Evolutionary conservation across 495 filamentous ascomycete genomes (phyloP).

Genomic region (Aspergillus asperescens): DNA sequence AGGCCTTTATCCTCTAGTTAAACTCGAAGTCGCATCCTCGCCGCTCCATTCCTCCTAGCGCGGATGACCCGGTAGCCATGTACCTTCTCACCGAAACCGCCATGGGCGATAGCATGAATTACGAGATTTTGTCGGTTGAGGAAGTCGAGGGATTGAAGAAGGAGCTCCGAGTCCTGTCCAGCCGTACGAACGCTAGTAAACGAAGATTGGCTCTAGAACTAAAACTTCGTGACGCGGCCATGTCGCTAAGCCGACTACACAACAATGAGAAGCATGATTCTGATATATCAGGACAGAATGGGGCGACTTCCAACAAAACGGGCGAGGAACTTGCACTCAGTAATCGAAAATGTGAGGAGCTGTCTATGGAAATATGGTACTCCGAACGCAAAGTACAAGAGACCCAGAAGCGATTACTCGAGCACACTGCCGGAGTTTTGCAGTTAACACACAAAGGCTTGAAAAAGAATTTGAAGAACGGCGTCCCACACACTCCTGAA

Average conservation of each 20-base stretch:
- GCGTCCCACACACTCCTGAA: conserved; percentile 61
- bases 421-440: conserved; percentile 87
- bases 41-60: conserved; percentile 41
- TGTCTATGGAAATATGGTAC: conserved; percentile 71
- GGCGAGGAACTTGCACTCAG: conserved; percentile 71
- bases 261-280: conserved; percentile 39
- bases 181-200: conserved; percentile 71
- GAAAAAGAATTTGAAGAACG: conserved; percentile 42
- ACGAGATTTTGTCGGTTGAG: conserved; percentile 79
- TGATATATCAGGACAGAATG: conserved; percentile 43
- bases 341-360: conserved; percentile 76
- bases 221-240: conserved; percentile 88
- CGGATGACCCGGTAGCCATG: conserved; percentile 58
- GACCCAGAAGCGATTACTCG: conserved; percentile 66
- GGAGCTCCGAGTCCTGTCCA: conserved; percentile 61
- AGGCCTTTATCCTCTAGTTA: conserved; percentile 19
- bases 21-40: conserved; percentile 28
- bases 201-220: conserved; percentile 84
- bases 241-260: conserved; percentile 75
- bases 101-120: conserved; percentile 76
- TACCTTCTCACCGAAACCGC: conserved; percentile 93
- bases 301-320: conserved; percentile 43
- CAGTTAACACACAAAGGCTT: conserved; percentile 75
- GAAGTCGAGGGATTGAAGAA: conserved; percentile 90
- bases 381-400: conserved; percentile 68